phyloP scores from a whole-genome alignment of 768 basidiomycete species.

The Sistotremastrum suecicum region DNA sequence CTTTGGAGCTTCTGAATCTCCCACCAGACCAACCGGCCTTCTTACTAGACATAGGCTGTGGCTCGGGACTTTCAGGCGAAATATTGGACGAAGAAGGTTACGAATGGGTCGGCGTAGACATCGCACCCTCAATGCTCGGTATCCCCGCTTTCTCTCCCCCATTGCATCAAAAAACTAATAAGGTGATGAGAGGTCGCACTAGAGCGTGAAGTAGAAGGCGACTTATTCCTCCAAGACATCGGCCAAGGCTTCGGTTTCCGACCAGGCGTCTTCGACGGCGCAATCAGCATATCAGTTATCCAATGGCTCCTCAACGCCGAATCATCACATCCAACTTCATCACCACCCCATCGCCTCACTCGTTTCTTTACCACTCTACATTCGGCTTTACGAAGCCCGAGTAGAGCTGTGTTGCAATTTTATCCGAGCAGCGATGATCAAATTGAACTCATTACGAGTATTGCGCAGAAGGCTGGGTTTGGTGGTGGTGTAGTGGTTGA shows the following conservation, averaged over 20 bases:
- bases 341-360: slow-evolving; percentile 69
- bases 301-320: slow-evolving; percentile 99
- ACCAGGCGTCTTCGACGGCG: slow-evolving; percentile 94
- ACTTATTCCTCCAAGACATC: slow-evolving; percentile 93
- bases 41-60: slow-evolving; percentile 92
- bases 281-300: slow-evolving; percentile 96
- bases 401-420: slow-evolving; percentile 82
- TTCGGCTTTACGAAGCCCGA: slow-evolving; percentile 72
- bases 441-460: slow-evolving; percentile 84
- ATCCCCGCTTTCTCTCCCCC: too few species aligned
- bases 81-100: slow-evolving; percentile 92
- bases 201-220: slow-evolving; percentile 90
- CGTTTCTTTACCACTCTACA: slow-evolving; percentile 91
- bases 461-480: slow-evolving; percentile 90
- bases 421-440: slow-evolving; percentile 97
- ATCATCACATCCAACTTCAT: slow-evolving; percentile 77
- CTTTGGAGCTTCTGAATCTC: slow-evolving; percentile 78
- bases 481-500: slow-evolving; percentile 94
- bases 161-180: background rate
- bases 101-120: slow-evolving; percentile 86
- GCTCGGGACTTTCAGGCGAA: slow-evolving; percentile 92
- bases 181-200: slow-evolving; percentile 69
- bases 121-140: slow-evolving; percentile 97
- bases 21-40: slow-evolving; percentile 70
- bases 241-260: slow-evolving; percentile 97